Base-by-base conservation (phyloP, 2,329 filamentous ascomycete species). In the Didymella segeticola region DNA sequence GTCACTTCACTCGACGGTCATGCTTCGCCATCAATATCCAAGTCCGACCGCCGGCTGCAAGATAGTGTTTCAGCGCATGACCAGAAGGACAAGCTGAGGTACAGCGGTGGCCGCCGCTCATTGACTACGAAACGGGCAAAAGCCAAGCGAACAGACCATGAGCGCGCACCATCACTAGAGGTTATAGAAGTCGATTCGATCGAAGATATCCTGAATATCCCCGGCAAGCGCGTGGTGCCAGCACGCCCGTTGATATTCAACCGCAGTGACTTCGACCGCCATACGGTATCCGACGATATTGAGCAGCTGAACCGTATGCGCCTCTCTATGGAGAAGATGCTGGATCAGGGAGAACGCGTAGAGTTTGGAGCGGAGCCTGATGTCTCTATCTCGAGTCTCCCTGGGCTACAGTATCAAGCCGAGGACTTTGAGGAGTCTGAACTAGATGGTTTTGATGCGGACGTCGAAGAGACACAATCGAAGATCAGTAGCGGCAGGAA, bases 41-140 rank as follows among this genome's bases (percentile, higher is more conserved):
- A 26, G 11, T 34, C 30, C n/a, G 17, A 34, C 15, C 45, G 26
- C 17, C 33, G 33, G 8, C 33, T 39, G 6, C 51, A 45, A 34
- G 51, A 45, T 9, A 48, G 51, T 17, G 27, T 43, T 9, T 43
- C 43, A 17, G 33, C 11, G 27, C 51, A 54, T 22, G 43, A 54
- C 14, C 22, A 48, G 22, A 48, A 29, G 7, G 43, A 45, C 3
- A 48, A 12, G 25, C 26, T 23, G 33, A 39, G 30, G 17, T 54
- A 47, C 26, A 39, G 15, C 14, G 22, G 15, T 12, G 27, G 22
- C 20, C 38, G 14, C 17, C 31, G 33, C 17, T 30, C 33, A 34
- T 39, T 14, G 20, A 22, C 15, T 17, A 14, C 23, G 14, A 43
- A 36, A 38, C 10, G 25, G 3, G 1, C 17, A 14, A 34, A 37